Base-by-base conservation (phyloP, 495 filamentous ascomycete genomes). In the Opeltia flavorubescens region DNA sequence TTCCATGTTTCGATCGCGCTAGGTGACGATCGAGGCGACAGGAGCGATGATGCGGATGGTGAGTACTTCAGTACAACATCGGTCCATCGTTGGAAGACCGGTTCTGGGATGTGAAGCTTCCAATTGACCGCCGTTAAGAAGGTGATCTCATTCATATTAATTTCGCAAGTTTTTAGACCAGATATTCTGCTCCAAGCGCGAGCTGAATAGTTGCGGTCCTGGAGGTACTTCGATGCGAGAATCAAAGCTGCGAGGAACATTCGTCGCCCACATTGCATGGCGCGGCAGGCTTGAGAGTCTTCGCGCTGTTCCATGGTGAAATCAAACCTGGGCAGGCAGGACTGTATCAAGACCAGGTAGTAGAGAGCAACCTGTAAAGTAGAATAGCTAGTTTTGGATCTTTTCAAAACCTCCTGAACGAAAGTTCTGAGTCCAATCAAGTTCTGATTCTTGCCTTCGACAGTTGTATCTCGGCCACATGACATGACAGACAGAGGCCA, bases 161-260 rank as follows among this genome's bases (percentile, higher is more conserved):
- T 95, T 65, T 98, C 91, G 27, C 73, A 64, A 0, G 85, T 86
- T 53, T 85, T 84, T 30, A 96, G 70, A 30, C 89, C 89, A 18
- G 89, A 95, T 44, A 98, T 96, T 69, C 93, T 95, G 62, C 91
- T 95, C 91, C 91, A 98, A 18, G 91, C 91, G 29, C 87, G 76
- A 33, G 91, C 88, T 6, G 93, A 96, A 64, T 89, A 98, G 63
- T 96, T 98, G 36, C 91, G 83, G 62, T 98, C 91, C 62, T 98
- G 91, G 33, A 96, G 71, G 62, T 95, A 98, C 66, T 98, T 98
- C 20, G 91, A 95, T 2, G 87, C 86, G 39, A 95, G 71, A 55
- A 95, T 94, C 52, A 95, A 70, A 11, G 86, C 85, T 13, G 93
- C 84, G 46, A 98, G 71, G 60, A 98, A 96, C 88, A 98, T 98